Conservation (phyloP, 208 protist species). For the Wallacemonas rigidus region DNA sequence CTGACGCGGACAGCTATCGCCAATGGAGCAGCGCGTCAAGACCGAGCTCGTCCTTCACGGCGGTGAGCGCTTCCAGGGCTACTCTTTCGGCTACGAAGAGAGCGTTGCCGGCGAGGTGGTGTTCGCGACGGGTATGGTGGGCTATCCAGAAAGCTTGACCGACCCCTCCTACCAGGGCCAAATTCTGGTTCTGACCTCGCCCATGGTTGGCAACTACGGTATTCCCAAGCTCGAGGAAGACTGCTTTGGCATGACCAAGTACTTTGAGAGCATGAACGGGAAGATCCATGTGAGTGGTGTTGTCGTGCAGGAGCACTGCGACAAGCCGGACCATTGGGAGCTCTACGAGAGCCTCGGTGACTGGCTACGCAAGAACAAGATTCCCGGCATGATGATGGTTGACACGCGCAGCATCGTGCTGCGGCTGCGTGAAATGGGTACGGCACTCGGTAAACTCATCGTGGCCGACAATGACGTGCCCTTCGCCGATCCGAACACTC, state of each 20-base stretch:
- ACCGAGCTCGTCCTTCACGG: constrained; percentile 93
- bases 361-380: constrained; percentile 93
- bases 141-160: constrained; percentile 94
- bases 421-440: constrained; percentile 94
- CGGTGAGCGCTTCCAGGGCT: constrained; percentile 93
- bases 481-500: constrained; percentile 94
- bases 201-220: constrained; percentile 98
- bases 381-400: constrained; percentile 97
- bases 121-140: constrained; percentile 95
- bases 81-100: constrained; percentile 95
- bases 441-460: constrained; percentile 91
- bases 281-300: constrained; percentile 91
- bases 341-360: constrained; percentile 72
- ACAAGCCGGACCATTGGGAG: constrained; percentile 96
- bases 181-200: constrained; percentile 98
- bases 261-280: constrained; percentile 95
- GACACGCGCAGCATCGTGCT: constrained; percentile 98
- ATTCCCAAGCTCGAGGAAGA: constrained; percentile 90
- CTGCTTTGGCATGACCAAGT: constrained; percentile 92
- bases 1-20: too few species aligned
- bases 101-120: constrained; percentile 91
- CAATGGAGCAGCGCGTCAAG: constrained; percentile 42
- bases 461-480: constrained; percentile 69
- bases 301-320: constrained; percentile 94
- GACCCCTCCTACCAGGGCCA: constrained; percentile 98